phyloP scores from a whole-genome alignment of 1,139 yeast species.

The Hansenula lynferdii region DNA sequence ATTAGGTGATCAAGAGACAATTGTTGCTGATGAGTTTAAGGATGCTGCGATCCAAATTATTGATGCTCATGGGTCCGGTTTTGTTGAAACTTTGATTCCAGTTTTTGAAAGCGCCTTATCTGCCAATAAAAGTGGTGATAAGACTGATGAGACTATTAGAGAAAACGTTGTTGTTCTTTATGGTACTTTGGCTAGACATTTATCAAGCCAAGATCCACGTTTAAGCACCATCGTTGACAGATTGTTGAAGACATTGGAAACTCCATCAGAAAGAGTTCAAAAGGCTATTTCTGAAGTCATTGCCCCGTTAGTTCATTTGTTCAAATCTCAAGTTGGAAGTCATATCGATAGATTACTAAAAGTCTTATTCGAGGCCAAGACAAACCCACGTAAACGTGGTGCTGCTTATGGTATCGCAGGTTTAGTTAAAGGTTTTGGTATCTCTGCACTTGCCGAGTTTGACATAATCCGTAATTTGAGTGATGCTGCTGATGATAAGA shows the following conservation, averaged over 20 bases:
- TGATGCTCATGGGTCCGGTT: conserved; percentile 53
- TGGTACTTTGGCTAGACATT: conserved; percentile 84
- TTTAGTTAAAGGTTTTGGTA: conserved; percentile 84
- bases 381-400: conserved; percentile 68
- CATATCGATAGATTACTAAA: conserved; percentile 57
- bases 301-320: conserved; percentile 70
- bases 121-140: conserved; percentile 39
- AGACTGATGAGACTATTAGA: conserved; percentile 57
- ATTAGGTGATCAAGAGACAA: conserved; percentile 65
- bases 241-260: conserved; percentile 67
- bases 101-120: conserved; percentile 59
- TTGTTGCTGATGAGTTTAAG: conserved; percentile 78
- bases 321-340: conserved; percentile 42
- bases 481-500: conserved; percentile 89
- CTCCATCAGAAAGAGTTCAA: conserved; percentile 89
- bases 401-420: conserved; percentile 98
- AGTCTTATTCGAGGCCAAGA: conserved; percentile 48
- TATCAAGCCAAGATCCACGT: conserved; percentile 59
- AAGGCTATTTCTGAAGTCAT: conserved; percentile 81
- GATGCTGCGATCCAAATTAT: conserved; percentile 83
- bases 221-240: conserved; percentile 62
- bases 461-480: conserved; percentile 72
- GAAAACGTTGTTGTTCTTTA: conserved; percentile 83
- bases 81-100: conserved; percentile 69
- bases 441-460: conserved; percentile 65